Evolutionary conservation across 345 rosid genomes (phyloP), one percentile per base, ranked within the genome.

Genomic region (Ceriops tagal): DNA sequence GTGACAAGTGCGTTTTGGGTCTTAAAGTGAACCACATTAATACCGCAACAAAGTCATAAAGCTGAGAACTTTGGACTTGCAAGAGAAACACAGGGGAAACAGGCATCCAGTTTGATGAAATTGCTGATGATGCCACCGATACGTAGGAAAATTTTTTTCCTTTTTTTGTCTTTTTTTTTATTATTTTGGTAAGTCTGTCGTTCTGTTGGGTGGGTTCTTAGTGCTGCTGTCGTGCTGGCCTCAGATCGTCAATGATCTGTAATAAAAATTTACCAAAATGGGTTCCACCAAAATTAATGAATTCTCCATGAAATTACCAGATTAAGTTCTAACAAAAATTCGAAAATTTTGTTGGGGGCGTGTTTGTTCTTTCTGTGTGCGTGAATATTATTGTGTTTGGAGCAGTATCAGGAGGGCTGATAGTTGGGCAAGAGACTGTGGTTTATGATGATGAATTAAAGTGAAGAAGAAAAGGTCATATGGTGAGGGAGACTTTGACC

Each of bases 221-320:
- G 81, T 87, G 87, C 81, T 69, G 75, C 80, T 72, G 85, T 75
- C 77, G 69, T 34, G 78, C 62, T 83, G 80, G 83, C 86, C 84
- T 83, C 85, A 83, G 34, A 32, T 9, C 27, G 4, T 6, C 30
- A 28, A 28, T 47, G 6, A n/a, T 52, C 66, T 71, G n/a, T 0
- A 11, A 4, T 13, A 10, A 53, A 73, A 70, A 28, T 32, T 82
- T 76, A 84, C 83, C 57, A 46, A 56, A 70, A 58, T 70, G 79
- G 71, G 77, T 32, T 46, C 59, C 31, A 10, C 16, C 59, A 0
- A 43, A 53, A 53, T 53, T 8, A 53, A 18, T 6, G 26, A 7
- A 19, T 53, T 53, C 57, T 53, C 26, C n/a, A 20, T 7, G 11
- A 20, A 6, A 53, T 53, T 21, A 6, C 1, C 9, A 8, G 3